Evolutionary conservation across 2,329 filamentous ascomycete genomes (phyloP).

Genomic region (Botrytis galanthina): DNA sequence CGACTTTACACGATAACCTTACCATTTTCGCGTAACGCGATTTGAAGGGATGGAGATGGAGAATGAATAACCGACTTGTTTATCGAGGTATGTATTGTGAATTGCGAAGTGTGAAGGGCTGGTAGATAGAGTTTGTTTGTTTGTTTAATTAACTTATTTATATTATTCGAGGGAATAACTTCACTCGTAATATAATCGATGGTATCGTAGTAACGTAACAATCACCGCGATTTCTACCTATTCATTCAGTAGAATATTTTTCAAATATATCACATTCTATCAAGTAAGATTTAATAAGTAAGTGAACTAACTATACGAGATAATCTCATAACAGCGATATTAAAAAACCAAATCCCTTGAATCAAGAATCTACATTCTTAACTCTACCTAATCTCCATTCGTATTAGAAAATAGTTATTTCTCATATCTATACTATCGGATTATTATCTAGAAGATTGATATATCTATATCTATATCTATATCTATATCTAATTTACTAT

Average conservation of each 20-base stretch:
- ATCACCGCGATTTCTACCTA: not conserved
- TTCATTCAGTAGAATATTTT: not conserved
- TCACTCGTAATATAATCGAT: not conserved
- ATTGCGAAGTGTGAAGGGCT: too few species aligned
- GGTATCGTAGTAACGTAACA: not conserved
- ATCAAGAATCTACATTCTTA: too few species aligned
- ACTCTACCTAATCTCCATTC: not conserved
- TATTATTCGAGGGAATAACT: not conserved
- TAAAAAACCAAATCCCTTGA: not conserved
- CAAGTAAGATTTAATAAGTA: not conserved
- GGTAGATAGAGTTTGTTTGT: not conserved
- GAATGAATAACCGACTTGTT: not conserved
- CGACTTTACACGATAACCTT: too few species aligned
- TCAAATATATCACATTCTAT: not conserved
- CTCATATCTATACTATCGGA: not conserved
- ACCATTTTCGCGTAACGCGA: not conserved
- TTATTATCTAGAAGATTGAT: not conserved
- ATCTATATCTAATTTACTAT: not conserved
- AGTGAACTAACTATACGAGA: fast-evolving
- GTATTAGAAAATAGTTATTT: too few species aligned
- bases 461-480: not conserved
- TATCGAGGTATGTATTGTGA: not conserved
- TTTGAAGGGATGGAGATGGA: not conserved
- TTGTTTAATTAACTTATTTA: too few species aligned
- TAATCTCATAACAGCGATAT: fast-evolving